Evolutionary conservation across 306 rosid species (phyloP), one percentile per base, ranked within the genome.

Genomic region (Rubus idaeus): DNA sequence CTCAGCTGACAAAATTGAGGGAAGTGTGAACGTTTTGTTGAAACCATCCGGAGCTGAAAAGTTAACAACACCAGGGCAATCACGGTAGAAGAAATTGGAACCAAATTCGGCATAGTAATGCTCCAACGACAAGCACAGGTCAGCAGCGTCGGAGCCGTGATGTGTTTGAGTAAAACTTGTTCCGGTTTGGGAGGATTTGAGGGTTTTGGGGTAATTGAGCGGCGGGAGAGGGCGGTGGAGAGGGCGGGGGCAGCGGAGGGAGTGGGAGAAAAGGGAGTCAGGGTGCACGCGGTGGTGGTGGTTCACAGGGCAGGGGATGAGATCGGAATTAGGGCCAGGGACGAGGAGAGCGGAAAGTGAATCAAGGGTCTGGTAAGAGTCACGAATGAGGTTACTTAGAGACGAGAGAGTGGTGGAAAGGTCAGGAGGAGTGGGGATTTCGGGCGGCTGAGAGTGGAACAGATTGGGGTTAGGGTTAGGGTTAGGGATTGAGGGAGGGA

Each of bases 21-120:
- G 99, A 61, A 92, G 89, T 1, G 88, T 14, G 26, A 90, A 85
- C 7, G 89, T 83, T 44, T 35, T 82, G n/a, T 71, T 53, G 30
- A 78, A 8, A 66, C 82, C 55, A 85, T 67, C 79, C 2, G 51
- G 37, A 21, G 69, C 70, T 45, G 89, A 83, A 80, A 81, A 78
- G 51, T 58, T 11, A 62, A 95, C 92, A 4, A 72, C 97, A 44
- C 86, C 87, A n/a, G 92, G 97, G 84, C 88, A 95, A 39, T 84
- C 71, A 7, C 47, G 64, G 83, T 92, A 95, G 86, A 88, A 90
- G 71, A 83, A 89, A 79, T 87, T 87, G 74, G 82, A 81, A 62
- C 79, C 52, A 14, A 73, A 83, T 60, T 83, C 45, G 2, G 81
- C 58, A 68, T 57, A 80, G 23, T 81, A 76, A 13, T 81, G 78